Percentiles rank a stretch among this genome's conserved stretches.
Evolutionary conservation across 352 stramenopile species (phyloP).

Genomic region (Elongisporangium senticosum): DNA sequence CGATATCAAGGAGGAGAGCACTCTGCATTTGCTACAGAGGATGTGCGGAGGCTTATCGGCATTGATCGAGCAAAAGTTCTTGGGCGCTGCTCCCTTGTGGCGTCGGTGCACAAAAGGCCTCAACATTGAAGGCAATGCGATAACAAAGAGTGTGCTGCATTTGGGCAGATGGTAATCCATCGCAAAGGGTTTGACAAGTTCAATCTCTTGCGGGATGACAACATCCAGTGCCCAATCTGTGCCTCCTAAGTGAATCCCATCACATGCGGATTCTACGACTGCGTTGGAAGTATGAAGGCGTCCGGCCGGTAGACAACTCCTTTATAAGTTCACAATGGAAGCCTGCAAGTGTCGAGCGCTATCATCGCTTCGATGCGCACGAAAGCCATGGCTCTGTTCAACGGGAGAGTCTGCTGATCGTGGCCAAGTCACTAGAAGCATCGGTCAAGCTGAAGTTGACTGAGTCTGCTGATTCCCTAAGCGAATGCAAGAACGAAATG

Average conservation of each 20-base stretch:
- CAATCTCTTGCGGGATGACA: conserved; percentile 15
- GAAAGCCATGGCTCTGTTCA: conserved; percentile 10
- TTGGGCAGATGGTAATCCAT: conserved; percentile 16
- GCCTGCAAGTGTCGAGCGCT: conserved; percentile 5
- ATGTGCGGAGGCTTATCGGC: conserved; percentile 31
- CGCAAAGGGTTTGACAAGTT: conserved; percentile 6
- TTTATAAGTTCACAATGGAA: conserved; percentile 19
- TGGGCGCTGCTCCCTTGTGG: conserved; percentile 6
- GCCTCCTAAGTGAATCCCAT: conserved; percentile 8
- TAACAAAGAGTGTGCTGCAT: conserved; percentile 12
- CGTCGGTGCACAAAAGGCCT: conserved; percentile 11
- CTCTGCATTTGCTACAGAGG: conserved; percentile 77
- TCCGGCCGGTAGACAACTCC: not conserved
- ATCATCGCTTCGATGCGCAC: conserved; percentile 17
- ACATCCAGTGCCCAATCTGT: conserved; percentile 16
- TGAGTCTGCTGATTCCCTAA: not conserved
- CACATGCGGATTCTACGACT: conserved; percentile 27
- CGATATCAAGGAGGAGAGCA: conserved; percentile 86
- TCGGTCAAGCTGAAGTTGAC: not conserved
- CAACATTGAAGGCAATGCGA: conserved; percentile 25
- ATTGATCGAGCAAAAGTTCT: conserved; percentile 11
- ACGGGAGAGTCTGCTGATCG: conserved; percentile 17
- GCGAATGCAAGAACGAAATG: not conserved
- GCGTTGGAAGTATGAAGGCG: conserved; percentile 27
- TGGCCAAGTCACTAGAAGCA: conserved; percentile 3